Conservation (phyloP, 768 basidiomycete species). For the Phaffia australis region DNA sequence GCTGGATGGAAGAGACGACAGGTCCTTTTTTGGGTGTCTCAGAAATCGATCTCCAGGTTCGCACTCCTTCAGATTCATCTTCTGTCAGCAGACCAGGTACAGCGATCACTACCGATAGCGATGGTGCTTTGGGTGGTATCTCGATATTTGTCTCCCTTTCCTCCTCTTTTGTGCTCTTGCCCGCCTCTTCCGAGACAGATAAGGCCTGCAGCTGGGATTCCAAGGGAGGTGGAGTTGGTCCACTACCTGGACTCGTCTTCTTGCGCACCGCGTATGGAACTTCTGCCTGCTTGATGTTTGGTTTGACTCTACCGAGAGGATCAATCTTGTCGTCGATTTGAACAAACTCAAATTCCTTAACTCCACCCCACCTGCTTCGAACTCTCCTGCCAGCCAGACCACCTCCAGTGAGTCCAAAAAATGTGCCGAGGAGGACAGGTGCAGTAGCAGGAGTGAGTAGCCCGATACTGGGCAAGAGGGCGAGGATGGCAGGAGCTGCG, state of each 20-base stretch:
- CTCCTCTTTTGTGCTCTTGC: neutral
- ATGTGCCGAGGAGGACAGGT: slow-evolving; percentile 39
- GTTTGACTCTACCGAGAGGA: slow-evolving; percentile 26
- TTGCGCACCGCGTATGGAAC: slow-evolving; percentile 28
- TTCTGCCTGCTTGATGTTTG: slow-evolving; percentile 27
- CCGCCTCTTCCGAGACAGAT: neutral
- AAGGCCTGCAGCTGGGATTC: neutral
- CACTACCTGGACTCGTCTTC: slow-evolving; percentile 1
- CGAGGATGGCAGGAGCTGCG: slow-evolving; percentile 41
- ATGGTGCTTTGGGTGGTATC: slow-evolving; percentile 3
- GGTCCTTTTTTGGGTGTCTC: no score
- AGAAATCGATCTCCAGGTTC: slow-evolving; percentile 32
- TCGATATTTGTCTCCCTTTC: neutral
- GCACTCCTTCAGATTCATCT: slow-evolving; percentile 37
- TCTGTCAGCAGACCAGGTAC: slow-evolving; percentile 42
- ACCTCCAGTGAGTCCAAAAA: slow-evolving; percentile 42
- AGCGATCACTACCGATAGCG: slow-evolving; percentile 37
- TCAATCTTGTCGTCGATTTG: slow-evolving; percentile 33
- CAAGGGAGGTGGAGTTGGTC: neutral
- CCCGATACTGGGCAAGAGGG: slow-evolving; percentile 37
- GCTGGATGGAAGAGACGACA: no score
- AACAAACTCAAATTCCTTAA: slow-evolving; percentile 41
- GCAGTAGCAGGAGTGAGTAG: slow-evolving; percentile 37
- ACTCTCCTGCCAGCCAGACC: slow-evolving; percentile 40
- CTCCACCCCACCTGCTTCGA: slow-evolving; percentile 39